These are phyloP conservation scores for Podaxis carcinomalis DNA, from an alignment of 768 basidiomycete species.

Conservation along the genomic window DNA sequence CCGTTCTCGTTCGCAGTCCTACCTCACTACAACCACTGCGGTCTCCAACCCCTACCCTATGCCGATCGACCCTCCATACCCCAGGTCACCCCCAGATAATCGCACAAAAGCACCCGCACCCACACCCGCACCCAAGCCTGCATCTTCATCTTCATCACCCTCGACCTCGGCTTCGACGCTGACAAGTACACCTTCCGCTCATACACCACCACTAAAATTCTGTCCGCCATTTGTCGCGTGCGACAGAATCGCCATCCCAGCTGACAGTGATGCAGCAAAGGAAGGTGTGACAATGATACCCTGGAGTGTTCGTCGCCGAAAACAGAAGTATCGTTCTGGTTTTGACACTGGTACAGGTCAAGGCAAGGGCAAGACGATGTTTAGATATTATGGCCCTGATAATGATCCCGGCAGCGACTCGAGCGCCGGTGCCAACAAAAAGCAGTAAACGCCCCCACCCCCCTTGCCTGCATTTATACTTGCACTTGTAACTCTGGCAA, in stretches of 20 bases:
- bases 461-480: neutral
- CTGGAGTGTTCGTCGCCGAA: slow-evolving; percentile 10
- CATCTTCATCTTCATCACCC: neutral
- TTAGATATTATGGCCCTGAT: slow-evolving; percentile 12
- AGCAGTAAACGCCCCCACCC: neutral
- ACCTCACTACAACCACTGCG: slow-evolving; percentile 1
- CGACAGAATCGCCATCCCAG: slow-evolving; percentile 6
- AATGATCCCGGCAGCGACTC: neutral
- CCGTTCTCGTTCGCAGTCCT: slow-evolving; percentile 10
- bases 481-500: neutral
- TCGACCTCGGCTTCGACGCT: neutral
- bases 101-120: neutral
- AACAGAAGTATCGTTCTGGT: slow-evolving; percentile 9
- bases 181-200: neutral
- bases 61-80: neutral
- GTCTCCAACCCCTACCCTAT: slow-evolving; percentile 10
- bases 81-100: neutral
- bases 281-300: slow-evolving; percentile 12
- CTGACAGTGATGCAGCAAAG: slow-evolving; percentile 9
- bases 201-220: slow-evolving; percentile 3
- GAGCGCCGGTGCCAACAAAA: neutral
- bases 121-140: neutral
- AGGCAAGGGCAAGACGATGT: slow-evolving; percentile 12
- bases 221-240: slow-evolving; percentile 9
- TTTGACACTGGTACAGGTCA: slow-evolving; percentile 9